Conservation (phyloP, 495 filamentous ascomycete genomes). For the Tuber magnatum region DNA sequence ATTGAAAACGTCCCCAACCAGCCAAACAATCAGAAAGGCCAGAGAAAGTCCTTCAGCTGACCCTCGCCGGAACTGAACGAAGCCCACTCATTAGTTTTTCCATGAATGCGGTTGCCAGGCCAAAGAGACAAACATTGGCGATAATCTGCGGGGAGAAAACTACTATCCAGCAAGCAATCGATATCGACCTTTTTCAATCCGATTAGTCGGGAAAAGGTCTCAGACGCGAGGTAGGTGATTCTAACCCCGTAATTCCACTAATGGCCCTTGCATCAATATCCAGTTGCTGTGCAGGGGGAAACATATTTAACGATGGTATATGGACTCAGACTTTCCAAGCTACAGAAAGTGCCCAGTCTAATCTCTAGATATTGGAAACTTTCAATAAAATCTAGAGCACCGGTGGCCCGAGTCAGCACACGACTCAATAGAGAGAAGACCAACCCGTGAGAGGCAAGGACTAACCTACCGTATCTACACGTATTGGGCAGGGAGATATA, state of each 20-base stretch:
- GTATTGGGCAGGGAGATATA: neutral
- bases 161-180: conserved; percentile 95
- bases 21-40: conserved; percentile 83
- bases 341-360: neutral
- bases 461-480: neutral
- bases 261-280: conserved; percentile 25
- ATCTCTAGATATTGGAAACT: neutral
- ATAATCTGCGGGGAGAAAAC: conserved; percentile 97
- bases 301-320: conserved; percentile 6
- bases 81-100: neutral
- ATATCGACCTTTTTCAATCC: conserved; percentile 64
- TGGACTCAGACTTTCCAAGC: neutral
- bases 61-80: conserved; percentile 57
- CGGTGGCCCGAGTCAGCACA: neutral
- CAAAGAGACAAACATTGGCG: conserved; percentile 53
- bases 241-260: conserved; percentile 36
- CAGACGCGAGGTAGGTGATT: conserved; percentile 1
- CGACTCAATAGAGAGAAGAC: neutral
- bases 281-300: conserved; percentile 22
- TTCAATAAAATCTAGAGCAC: neutral
- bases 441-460: neutral
- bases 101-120: neutral
- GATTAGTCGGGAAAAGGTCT: conserved; percentile 18
- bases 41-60: conserved; percentile 86
- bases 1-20: conserved; percentile 92